Evolutionary conservation across 805 yeast species (phyloP).

Genomic region (Citeromyces nyonsensis): DNA sequence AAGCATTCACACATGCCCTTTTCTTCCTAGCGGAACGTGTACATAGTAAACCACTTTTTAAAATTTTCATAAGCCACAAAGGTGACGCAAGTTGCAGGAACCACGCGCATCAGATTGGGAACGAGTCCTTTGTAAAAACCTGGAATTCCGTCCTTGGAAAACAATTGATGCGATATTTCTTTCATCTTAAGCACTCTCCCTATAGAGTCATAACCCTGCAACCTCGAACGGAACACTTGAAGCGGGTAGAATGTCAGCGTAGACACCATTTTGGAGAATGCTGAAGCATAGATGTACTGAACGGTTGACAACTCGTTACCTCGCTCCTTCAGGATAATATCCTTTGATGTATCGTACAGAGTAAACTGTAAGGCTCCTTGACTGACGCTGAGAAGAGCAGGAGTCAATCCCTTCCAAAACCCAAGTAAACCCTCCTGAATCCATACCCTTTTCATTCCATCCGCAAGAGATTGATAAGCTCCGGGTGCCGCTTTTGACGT

Average conservation of each 20-base stretch:
- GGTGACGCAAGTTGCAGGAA: conserved; percentile 90
- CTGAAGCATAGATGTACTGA: conserved; percentile 54
- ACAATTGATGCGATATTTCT: conserved; percentile 21
- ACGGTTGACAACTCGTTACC: conserved; percentile 21
- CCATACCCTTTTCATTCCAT: conserved; percentile 38
- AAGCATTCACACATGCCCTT: too few species aligned
- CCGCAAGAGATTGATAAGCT: conserved; percentile 41
- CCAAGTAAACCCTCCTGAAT: conserved; percentile 45
- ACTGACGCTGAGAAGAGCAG: conserved; percentile 65
- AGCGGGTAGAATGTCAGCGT: conserved; percentile 65
- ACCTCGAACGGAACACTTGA: conserved; percentile 64
- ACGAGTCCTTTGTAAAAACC: conserved; percentile 79
- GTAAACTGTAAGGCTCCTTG: conserved; percentile 87
- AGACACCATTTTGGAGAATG: conserved; percentile 52
- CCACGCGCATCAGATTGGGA: conserved; percentile 65
- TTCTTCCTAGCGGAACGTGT: too few species aligned
- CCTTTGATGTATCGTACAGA: conserved; percentile 66
- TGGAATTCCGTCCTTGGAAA: conserved; percentile 31
- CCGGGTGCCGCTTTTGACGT: conserved; percentile 23
- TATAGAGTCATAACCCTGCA: conserved; percentile 34
- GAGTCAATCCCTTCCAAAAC: conserved; percentile 70
- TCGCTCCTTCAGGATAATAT: conserved; percentile 6
- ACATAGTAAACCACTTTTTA: too few species aligned
- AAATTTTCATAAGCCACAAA: conserved; percentile 70
- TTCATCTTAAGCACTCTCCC: conserved; percentile 11